phyloP scores from a whole-genome alignment of 1,284 basidiomycete species.

The Trichosporon sp. region DNA sequence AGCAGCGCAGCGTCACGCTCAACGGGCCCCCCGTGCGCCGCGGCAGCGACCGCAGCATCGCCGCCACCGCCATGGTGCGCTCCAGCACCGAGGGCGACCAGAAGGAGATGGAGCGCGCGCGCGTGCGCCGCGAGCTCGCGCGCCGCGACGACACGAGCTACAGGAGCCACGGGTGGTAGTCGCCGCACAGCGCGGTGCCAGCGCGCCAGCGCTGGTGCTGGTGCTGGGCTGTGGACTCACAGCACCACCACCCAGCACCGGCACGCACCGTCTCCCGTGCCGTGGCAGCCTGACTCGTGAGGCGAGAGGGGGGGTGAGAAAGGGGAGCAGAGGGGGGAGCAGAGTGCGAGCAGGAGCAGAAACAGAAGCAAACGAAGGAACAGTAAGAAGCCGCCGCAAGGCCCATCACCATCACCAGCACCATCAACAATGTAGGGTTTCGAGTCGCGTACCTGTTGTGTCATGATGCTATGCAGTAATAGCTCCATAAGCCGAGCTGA shows the following conservation, averaged over 20 bases:
- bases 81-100: constrained; percentile 35
- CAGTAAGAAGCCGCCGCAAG: not conserved
- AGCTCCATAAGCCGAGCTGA: not conserved
- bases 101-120: constrained; percentile 18
- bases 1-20: not conserved
- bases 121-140: constrained; percentile 26
- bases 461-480: constrained; percentile 1
- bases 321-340: too few species aligned
- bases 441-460: not conserved
- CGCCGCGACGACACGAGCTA: constrained; percentile 38
- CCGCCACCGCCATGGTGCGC: constrained; percentile 36
- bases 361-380: not conserved
- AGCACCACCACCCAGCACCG: too few species aligned
- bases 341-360: too few species aligned
- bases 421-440: not conserved
- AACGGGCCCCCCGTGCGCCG: not conserved
- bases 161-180: constrained; percentile 43
- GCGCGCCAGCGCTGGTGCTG: not conserved
- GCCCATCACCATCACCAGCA: not conserved
- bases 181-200: not conserved
- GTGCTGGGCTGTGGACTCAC: too few species aligned
- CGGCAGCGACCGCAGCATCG: not conserved
- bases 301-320: too few species aligned
- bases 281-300: too few species aligned
- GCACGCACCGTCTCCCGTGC: too few species aligned